Base-by-base conservation (phyloP, 2,329 filamentous ascomycete species). In the Orbilia brochopaga region DNA sequence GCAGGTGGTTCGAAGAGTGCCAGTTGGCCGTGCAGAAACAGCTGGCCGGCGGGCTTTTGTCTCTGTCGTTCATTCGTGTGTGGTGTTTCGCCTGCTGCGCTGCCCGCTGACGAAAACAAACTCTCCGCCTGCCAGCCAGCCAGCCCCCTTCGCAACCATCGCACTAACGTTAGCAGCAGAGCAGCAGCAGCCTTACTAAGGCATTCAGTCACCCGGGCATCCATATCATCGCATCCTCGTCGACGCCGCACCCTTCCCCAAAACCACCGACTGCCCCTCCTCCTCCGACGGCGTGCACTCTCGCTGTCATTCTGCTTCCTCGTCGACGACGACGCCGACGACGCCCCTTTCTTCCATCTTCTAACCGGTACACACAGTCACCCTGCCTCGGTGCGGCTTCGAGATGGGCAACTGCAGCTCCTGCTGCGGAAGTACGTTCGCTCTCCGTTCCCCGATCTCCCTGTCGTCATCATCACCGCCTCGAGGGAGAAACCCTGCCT, bases 351-450 rank as follows among this genome's bases (percentile, higher is more conserved):
- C 5, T 48, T n/a, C 37, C 21, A 1, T 23, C 13, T 46, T n/a
- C 37, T n/a, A 10, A 2, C 21, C 8, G 27, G 27, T 32, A 32
- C 8, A 32, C 27, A 32, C 27, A 3, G 11, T 3, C 64, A 60
- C 64, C 48, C 70, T 74, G 58, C 57, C 70, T 74, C 58, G 65
- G 44, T 74, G 63, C 61, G 70, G 52, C 59, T 74, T 70, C 67
- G 73, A 67, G 52, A 88, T 88, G 86, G 86, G 83, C 79, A 81
- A 83, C 81, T 85, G 84, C 80, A 83, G 83, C 79, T 86, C 84
- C 75, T 86, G 79, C 74, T 80, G 78, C 76, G 77, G 78, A 78
- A 78, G 79, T 79, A 78, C 17, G 62, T 56, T 73, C 58, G 44
- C 46, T 27, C 30, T 27, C 19, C 7, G 50, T 65, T 60, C 52